phyloP scores from a whole-genome alignment of 192 early-diverging fungal species.

The Podila horticola region DNA sequence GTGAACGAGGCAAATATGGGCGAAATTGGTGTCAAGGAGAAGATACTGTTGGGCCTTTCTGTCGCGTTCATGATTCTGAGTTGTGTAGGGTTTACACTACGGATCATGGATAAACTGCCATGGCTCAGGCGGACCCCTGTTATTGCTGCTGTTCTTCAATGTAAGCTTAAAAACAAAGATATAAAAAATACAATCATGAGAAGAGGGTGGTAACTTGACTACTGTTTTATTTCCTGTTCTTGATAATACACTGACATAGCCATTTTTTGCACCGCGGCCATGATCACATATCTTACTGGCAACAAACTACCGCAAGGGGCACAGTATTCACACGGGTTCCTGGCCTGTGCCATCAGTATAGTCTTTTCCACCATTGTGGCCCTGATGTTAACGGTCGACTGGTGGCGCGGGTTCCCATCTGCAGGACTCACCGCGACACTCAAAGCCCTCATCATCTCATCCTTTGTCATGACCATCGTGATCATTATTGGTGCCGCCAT shows the following conservation, averaged over 20 bases:
- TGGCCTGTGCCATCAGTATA: conserved; percentile 19
- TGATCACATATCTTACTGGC: conserved; percentile 7
- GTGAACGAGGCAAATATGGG: conserved; percentile 7
- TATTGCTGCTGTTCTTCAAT: conserved; percentile 18
- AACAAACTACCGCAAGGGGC: conserved; percentile 12
- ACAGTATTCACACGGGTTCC: conserved; percentile 42
- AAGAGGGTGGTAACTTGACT: too few relatives aligned
- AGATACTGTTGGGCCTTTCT: conserved; percentile 5
- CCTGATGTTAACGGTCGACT: conserved; percentile 28
- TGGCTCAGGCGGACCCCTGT: conserved; percentile 18
- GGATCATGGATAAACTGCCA: conserved; percentile 38
- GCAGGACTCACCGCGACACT: conserved; percentile 29
- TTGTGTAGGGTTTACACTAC: conserved; percentile 24
- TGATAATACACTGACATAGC: conserved; percentile 8
- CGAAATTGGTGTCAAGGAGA: conserved; percentile 10
- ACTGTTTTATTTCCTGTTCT: neutral
- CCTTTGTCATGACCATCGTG: conserved; percentile 40
- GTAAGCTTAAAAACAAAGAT: conserved; percentile 4
- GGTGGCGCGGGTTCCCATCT: conserved; percentile 41
- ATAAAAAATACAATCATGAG: neutral
- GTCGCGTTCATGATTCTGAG: conserved; percentile 26
- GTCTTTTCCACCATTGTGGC: conserved; percentile 22
- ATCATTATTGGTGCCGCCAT: conserved; percentile 25
- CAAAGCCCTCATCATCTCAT: conserved; percentile 41
- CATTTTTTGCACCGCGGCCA: conserved; percentile 20